phyloP scores from a whole-genome alignment of 306 rosid genomes.

The Spatholobus suberectus region DNA sequence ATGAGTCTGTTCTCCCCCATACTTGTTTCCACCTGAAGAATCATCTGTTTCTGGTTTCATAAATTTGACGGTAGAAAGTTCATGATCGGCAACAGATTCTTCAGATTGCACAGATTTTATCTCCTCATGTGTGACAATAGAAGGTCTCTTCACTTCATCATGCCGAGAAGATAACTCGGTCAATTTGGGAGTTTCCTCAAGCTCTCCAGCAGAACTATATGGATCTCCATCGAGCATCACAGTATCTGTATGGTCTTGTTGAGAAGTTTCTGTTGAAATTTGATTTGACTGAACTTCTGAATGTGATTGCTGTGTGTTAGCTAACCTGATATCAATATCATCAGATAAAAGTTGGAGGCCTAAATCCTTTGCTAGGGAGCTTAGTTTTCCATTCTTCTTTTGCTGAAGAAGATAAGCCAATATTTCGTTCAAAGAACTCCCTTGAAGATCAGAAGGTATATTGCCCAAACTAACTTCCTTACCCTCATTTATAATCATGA shows the following conservation, averaged over 20 bases:
- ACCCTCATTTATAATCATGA: slow-evolving; percentile 71
- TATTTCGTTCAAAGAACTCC: slow-evolving; percentile 75
- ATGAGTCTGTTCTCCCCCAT: slow-evolving; percentile 50
- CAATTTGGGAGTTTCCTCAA: slow-evolving; percentile 48
- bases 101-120: slow-evolving; percentile 47
- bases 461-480: slow-evolving; percentile 70
- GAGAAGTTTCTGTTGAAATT: slow-evolving; percentile 49
- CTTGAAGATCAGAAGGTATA: slow-evolving; percentile 64
- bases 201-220: slow-evolving; percentile 48
- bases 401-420: slow-evolving; percentile 61
- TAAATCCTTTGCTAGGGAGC: slow-evolving; percentile 84
- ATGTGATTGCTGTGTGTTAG: slow-evolving; percentile 47
- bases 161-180: slow-evolving; percentile 48
- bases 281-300: slow-evolving; percentile 58
- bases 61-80: slow-evolving; percentile 45
- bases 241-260: slow-evolving; percentile 49
- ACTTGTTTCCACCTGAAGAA: slow-evolving; percentile 46
- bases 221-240: slow-evolving; percentile 48
- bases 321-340: slow-evolving; percentile 73
- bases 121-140: slow-evolving; percentile 47
- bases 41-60: slow-evolving; percentile 46
- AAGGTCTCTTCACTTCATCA: slow-evolving; percentile 50
- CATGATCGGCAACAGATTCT: slow-evolving; percentile 44
- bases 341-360: slow-evolving; percentile 95
- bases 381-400: slow-evolving; percentile 66